Base-by-base conservation (phyloP, 352 stramenopile species). In the Pythium myriotylum region DNA sequence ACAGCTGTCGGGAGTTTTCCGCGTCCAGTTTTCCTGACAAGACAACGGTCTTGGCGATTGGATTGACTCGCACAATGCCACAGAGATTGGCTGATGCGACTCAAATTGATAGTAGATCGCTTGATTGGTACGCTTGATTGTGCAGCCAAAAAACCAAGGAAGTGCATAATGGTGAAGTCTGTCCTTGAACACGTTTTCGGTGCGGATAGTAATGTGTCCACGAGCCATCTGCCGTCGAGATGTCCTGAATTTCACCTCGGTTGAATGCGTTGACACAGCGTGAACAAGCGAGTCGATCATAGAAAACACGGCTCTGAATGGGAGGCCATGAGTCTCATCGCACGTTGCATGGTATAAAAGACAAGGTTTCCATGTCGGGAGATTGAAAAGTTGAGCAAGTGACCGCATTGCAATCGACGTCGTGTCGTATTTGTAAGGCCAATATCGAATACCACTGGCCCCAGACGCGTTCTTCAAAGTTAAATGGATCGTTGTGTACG, bases 381-480 rank as follows among this genome's bases (percentile, higher is more conserved):
- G 16, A 12, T 46, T 17, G 9, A 69, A 43, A 6, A 45, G 23
- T 33, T 65, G n/a, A 1, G 58, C 59, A 6, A 64, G 29, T 14
- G 58, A 50, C 8, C 68, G 64, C 54, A 72, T 54, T 1, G n/a
- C 29, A 10, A 67, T 40, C n/a, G 59, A 72, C 20, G 63, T 74
- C 19, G 62, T 67, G 45, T 74, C 58, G 54, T 66, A 74, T 22
- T 74, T 74, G 49, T 66, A 72, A 29, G 35, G 16, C 67, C 67
- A 74, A 23, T 40, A 63, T 0, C 22, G 20, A 5, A 37, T 8
- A 16, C 41, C 41, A 13, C 7, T 1, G 9, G 4, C 26, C 0
- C 80, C 64, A 12, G 43, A 43, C 24, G 14, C 16, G 9, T 32
- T 65, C 19, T 9, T 16, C 0, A 33, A 2, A 0, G 32, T 16